phyloP scores from a whole-genome alignment of 2,329 filamentous ascomycete species.

The Fusarium sp. region DNA sequence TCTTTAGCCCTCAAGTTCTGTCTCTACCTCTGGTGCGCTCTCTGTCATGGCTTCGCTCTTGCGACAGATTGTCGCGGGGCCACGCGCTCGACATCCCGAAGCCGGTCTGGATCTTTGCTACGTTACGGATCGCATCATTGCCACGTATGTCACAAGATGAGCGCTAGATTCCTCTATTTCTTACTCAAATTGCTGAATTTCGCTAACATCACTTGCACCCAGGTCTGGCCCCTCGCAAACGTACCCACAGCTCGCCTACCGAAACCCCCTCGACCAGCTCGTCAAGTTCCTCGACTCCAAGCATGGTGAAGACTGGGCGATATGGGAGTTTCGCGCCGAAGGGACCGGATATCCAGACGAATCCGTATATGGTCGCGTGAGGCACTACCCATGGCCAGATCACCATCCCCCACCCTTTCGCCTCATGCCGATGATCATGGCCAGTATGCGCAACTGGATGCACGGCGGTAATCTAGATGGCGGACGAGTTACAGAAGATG shows the following conservation, averaged over 20 bases:
- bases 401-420: slow-evolving; percentile 96
- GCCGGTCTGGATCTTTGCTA: slow-evolving; percentile 95
- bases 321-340: slow-evolving; percentile 98
- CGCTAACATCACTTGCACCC: slow-evolving; percentile 43
- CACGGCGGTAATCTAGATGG: slow-evolving; percentile 60
- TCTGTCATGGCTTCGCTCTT: slow-evolving; percentile 77
- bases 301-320: slow-evolving; percentile 87
- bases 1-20: not conserved
- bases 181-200: not conserved
- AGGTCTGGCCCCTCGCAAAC: slow-evolving; percentile 92
- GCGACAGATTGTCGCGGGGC: slow-evolving; percentile 91
- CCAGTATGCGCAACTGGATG: slow-evolving; percentile 92
- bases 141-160: slow-evolving; percentile 58
- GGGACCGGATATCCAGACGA: slow-evolving; percentile 95
- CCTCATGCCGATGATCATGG: slow-evolving; percentile 89
- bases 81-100: slow-evolving; percentile 85
- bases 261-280: slow-evolving; percentile 89
- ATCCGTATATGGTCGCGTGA: slow-evolving; percentile 85
- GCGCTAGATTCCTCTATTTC: not conserved
- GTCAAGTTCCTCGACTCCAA: slow-evolving; percentile 89
- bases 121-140: slow-evolving; percentile 83
- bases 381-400: slow-evolving; percentile 96
- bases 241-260: slow-evolving; percentile 91
- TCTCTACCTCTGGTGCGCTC: not conserved
- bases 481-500: slow-evolving; percentile 22